Evolutionary conservation across 1,284 basidiomycete species (phyloP).

Genomic region (Leccinum colubrinum): DNA sequence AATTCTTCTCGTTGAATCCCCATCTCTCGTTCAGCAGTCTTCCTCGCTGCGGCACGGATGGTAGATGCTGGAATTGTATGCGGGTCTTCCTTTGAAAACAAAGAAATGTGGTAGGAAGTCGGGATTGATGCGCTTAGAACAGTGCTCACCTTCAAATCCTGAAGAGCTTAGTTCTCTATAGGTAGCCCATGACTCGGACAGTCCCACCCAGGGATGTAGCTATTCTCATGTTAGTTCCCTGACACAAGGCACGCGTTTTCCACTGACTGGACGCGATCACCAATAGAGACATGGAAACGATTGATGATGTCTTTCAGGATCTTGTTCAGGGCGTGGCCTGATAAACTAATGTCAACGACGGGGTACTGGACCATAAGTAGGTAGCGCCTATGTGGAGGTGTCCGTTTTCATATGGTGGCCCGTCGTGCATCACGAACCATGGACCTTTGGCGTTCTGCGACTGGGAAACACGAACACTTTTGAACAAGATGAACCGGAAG

Average conservation of each 20-base stretch:
- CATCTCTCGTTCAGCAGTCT: constrained; percentile 78
- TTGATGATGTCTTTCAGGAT: constrained; percentile 97
- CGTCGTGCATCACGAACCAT: constrained; percentile 90
- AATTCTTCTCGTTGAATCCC: constrained; percentile 82
- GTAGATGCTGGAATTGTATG: constrained; percentile 52
- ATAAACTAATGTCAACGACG: neutral
- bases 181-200: constrained; percentile 87
- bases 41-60: constrained; percentile 73
- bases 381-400: constrained; percentile 88
- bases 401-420: constrained; percentile 98
- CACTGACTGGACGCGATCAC: constrained; percentile 79
- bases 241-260: neutral
- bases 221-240: constrained; percentile 33
- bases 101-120: neutral
- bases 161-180: constrained; percentile 91
- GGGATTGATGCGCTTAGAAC: neutral
- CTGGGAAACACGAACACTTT: constrained; percentile 37
- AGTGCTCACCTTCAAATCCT: constrained; percentile 62
- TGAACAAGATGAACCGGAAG: constrained; percentile 5
- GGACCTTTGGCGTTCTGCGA: constrained; percentile 61
- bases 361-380: neutral
- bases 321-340: constrained; percentile 97
- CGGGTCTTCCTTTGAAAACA: constrained; percentile 45
- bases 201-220: constrained; percentile 97
- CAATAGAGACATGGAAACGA: constrained; percentile 81